These are phyloP conservation scores for Globisporangium rhizosaccharum DNA, from an alignment of 352 stramenopile genomes.

Conservation along the genomic window DNA sequence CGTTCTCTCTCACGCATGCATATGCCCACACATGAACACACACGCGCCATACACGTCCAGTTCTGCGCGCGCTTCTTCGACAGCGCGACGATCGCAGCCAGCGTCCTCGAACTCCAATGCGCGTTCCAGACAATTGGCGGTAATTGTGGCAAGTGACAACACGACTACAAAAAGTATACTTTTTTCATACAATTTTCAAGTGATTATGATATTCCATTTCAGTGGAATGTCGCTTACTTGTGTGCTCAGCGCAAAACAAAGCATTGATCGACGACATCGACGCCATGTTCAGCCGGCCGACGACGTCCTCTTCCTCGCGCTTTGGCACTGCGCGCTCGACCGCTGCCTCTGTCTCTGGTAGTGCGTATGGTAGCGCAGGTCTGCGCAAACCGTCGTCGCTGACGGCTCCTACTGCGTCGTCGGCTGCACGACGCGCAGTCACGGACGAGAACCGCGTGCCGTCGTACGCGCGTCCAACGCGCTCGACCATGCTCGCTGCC, in stretches of 20 bases:
- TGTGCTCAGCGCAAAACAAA: background rate
- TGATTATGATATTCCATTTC: no score
- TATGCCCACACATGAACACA: no score
- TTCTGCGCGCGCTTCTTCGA: slow-evolving; percentile 53
- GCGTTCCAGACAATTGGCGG: slow-evolving; percentile 32
- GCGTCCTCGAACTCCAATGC: slow-evolving; percentile 36
- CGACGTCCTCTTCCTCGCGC: slow-evolving; percentile 8
- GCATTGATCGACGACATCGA: slow-evolving; percentile 4
- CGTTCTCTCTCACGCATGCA: background rate
- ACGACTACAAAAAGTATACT: no score
- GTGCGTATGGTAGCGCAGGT: background rate
- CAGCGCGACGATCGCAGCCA: slow-evolving; percentile 24
- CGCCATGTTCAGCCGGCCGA: slow-evolving; percentile 13
- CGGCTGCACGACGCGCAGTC: slow-evolving; percentile 1
- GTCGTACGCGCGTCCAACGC: slow-evolving; percentile 16
- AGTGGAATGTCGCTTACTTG: no score
- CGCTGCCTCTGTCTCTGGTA: no score
- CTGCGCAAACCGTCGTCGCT: slow-evolving; percentile 5
- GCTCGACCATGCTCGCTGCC: slow-evolving; percentile 1
- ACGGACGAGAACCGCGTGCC: slow-evolving; percentile 17
- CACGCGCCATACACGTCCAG: slow-evolving; percentile 10
- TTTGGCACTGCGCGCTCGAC: slow-evolving; percentile 1
- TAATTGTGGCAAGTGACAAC: background rate
- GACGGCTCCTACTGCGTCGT: background rate
- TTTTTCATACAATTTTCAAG: no score